These are phyloP conservation scores for Fremontodendron californicum DNA, from an alignment of 345 rosid genomes.

Conservation along the genomic window DNA sequence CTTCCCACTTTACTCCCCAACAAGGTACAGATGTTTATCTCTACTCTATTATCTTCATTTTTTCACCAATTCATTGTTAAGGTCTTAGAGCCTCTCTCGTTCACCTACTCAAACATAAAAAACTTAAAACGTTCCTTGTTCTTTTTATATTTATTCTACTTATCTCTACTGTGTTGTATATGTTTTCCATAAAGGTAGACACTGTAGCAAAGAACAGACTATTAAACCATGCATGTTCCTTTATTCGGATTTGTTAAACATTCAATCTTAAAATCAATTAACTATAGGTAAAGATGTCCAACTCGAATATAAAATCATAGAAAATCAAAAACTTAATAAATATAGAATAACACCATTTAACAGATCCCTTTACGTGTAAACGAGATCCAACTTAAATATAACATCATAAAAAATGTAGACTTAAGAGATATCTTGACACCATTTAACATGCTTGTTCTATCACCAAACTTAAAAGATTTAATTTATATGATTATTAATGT, in stretches of 20 bases:
- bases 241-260: too few relatives aligned
- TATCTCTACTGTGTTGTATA: background rate
- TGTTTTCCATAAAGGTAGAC: background rate
- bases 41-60: background rate
- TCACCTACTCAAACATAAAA: background rate
- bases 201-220: background rate
- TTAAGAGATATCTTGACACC: too few relatives aligned
- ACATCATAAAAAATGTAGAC: too few relatives aligned
- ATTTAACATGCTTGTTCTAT: background rate
- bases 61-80: background rate
- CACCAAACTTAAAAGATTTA: background rate
- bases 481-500: background rate
- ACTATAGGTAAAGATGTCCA: too few relatives aligned
- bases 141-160: too few relatives aligned
- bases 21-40: background rate
- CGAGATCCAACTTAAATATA: too few relatives aligned
- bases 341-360: too few relatives aligned
- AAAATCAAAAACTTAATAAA: too few relatives aligned
- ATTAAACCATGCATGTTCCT: background rate
- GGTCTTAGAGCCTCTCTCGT: background rate
- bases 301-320: too few relatives aligned
- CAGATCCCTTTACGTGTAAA: too few relatives aligned
- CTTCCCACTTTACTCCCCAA: background rate
- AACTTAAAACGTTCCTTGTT: too few relatives aligned
- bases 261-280: too few relatives aligned